Evolutionary conservation across 2,329 filamentous ascomycete species (phyloP), one percentile per base, ranked within the genome.

Genomic region (Lachnellula cervina): DNA sequence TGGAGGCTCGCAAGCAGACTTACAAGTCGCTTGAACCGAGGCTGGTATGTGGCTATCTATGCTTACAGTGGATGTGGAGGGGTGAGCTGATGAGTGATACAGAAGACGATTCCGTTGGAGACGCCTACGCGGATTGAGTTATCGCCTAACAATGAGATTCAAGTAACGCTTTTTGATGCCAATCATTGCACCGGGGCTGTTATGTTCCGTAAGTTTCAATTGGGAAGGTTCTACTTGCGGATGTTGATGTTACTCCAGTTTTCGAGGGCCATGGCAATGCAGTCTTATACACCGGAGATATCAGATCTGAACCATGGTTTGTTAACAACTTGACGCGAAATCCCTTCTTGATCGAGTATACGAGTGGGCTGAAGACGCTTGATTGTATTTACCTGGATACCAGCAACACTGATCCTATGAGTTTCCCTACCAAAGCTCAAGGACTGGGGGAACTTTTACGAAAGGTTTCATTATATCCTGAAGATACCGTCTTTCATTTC

Each of bases 101-200:
- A 87, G 82, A 91, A 92, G 72, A 80, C 90, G 0, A 79, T 97
- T 34, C 92, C 92, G 0, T 73, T 96, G 8, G 86, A 94, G 49
- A 90, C 90, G 0, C 89, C 90, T 0, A 92, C 86, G 0, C 72
- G 75, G 4, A 82, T 97, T 47, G 89, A 96, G 65, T 77, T 97
- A 2, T 78, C 77, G 1, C 89, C 86, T 0, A 81, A 82, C 1
- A 79, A 80, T 47, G 74, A 73, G n/a, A 83, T 97, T 23, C 83
- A 85, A 47, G 89, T 96, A 17, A 97, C 91, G 0, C 76, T 97
- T 0, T 82, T 97, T 51, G 88, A 96, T 73, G 91, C 93, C 1
- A 97, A 97, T 64, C 93, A 97, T 68, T 97, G 93, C 65, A 81
- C 87, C 0, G 92, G 93, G 0, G 86, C 90, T 17, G 90, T 94